phyloP scores from a whole-genome alignment of 257 asterid genomes.

The Phtheirospermum japonicum region DNA sequence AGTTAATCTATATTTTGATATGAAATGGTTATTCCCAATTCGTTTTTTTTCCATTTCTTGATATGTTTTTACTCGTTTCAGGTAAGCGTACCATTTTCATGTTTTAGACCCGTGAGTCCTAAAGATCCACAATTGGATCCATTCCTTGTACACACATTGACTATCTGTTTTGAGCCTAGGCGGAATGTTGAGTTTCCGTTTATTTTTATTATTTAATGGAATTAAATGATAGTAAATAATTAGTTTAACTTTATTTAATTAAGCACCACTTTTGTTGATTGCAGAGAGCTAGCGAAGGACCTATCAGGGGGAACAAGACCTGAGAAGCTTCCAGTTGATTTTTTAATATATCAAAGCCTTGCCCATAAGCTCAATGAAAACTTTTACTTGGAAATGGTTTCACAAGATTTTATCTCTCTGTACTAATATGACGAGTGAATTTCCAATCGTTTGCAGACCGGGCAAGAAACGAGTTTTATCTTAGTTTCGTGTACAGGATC shows the following conservation, averaged over 20 bases:
- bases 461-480: conserved; percentile 93
- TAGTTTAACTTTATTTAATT: background rate
- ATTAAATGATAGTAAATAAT: background rate
- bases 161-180: conserved; percentile 93
- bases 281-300: conserved; percentile 71
- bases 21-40: background rate
- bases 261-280: conserved; percentile 13
- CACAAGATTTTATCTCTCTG: background rate
- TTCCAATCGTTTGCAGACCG: conserved; percentile 63
- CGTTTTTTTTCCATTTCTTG: too few species aligned
- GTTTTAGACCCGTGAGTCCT: conserved; percentile 83
- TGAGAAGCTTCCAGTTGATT: conserved; percentile 91
- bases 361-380: conserved; percentile 56
- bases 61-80: conserved; percentile 32
- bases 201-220: background rate
- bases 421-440: conserved; percentile 17
- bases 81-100: conserved; percentile 96
- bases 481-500: conserved; percentile 94
- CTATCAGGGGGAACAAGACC: conserved; percentile 61
- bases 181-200: conserved; percentile 57
- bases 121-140: conserved; percentile 97
- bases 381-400: background rate
- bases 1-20: background rate
- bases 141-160: conserved; percentile 88
- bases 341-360: conserved; percentile 90